phyloP scores from a whole-genome alignment of 257 asterid species.

The Euphrasia confusa region DNA sequence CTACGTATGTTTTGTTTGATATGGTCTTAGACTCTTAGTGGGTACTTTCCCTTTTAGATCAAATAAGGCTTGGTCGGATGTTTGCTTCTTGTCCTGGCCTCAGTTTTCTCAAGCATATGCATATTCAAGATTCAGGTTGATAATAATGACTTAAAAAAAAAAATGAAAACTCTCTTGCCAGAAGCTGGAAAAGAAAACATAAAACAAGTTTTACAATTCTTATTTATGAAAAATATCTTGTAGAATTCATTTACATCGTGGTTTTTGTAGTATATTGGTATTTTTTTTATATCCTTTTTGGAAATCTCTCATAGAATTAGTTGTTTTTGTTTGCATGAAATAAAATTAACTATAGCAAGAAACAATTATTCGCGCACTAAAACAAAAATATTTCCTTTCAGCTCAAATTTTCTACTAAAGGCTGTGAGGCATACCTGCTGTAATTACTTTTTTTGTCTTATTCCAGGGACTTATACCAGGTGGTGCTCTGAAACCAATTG shows the following conservation, averaged over 20 bases:
- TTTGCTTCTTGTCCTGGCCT: conserved; percentile 16
- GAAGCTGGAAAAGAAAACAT: background rate
- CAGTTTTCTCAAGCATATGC: conserved; percentile 8
- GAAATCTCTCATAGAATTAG: conserved; percentile 10
- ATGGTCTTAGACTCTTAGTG: conserved; percentile 3
- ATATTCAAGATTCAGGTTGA: conserved; percentile 16
- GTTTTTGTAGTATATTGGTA: background rate
- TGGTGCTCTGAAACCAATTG: conserved; percentile 86
- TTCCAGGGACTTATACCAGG: conserved; percentile 93
- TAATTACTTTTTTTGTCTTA: conserved; percentile 28
- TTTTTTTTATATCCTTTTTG: background rate
- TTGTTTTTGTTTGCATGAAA: conserved; percentile 19
- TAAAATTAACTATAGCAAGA: conserved; percentile 13
- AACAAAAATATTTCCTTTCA: conserved; percentile 6
- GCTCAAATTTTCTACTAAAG: too few species aligned
- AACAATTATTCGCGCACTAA: background rate
- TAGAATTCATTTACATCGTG: background rate
- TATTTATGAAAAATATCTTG: background rate
- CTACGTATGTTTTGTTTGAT: background rate
- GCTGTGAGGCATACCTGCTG: conserved; percentile 8
- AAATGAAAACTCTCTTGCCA: background rate
- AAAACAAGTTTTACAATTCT: conserved; percentile 3
- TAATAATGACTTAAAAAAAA: conserved; percentile 13
- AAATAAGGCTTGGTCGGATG: conserved; percentile 9
- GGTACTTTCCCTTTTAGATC: conserved; percentile 5